These are phyloP conservation scores for Cladophialophora exuberans DNA, from an alignment of 2,329 filamentous ascomycete genomes.

Conservation along the genomic window DNA sequence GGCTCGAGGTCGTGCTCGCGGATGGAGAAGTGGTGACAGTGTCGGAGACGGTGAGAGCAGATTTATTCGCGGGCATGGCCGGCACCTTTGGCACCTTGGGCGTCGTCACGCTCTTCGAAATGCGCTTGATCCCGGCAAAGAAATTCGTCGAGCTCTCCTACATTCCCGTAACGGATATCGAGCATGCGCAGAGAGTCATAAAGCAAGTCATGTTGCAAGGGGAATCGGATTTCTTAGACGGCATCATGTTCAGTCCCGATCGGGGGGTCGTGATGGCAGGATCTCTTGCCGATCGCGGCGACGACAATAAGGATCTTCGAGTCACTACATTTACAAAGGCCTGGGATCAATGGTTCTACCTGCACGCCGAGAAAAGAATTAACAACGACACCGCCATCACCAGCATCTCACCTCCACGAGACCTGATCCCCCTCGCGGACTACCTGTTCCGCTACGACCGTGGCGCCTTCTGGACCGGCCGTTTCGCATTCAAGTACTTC, in stretches of 20 bases:
- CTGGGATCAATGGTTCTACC: constrained; percentile 57
- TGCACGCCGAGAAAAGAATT: constrained; percentile 39
- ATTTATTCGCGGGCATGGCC: constrained; percentile 67
- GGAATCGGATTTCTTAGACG: constrained; percentile 52
- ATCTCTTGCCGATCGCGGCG: constrained; percentile 53
- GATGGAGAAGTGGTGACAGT: constrained; percentile 61
- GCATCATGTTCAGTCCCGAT: constrained; percentile 51
- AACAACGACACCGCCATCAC: neutral
- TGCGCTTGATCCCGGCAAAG: constrained; percentile 51
- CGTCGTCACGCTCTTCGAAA: constrained; percentile 62
- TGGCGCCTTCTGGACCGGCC: constrained; percentile 67
- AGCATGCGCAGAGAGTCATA: constrained; percentile 43
- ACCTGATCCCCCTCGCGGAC: constrained; percentile 40
- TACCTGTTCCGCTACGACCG: constrained; percentile 58
- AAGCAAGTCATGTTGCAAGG: constrained; percentile 44
- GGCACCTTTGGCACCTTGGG: constrained; percentile 69
- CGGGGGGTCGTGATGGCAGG: constrained; percentile 65
- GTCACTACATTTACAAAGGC: constrained; percentile 30
- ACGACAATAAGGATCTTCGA: constrained; percentile 7
- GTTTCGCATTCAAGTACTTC: constrained; percentile 65
- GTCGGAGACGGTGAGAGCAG: constrained; percentile 57
- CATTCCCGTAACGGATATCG: constrained; percentile 45
- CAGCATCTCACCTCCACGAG: constrained; percentile 8
- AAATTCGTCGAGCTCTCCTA: constrained; percentile 56
- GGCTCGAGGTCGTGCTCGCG: constrained; percentile 67